These are phyloP conservation scores for Verruconis gallopava DNA, from an alignment of 2,329 filamentous ascomycete species.

Conservation along the genomic window DNA sequence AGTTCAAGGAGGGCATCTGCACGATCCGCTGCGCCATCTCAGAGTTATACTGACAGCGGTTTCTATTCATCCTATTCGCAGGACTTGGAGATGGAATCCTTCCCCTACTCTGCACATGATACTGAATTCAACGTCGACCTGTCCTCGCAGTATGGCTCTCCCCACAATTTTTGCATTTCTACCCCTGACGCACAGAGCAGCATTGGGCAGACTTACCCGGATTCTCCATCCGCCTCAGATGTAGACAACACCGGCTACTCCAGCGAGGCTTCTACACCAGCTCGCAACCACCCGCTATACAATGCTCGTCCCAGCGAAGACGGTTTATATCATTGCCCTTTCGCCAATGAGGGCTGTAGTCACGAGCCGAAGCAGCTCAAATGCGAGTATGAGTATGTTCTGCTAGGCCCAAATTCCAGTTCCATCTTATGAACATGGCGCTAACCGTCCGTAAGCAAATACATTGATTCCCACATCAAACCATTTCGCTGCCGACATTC, in stretches of 20 bases:
- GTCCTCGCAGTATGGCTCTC: not conserved
- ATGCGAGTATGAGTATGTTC: constrained; percentile 92
- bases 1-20: not conserved
- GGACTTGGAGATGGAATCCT: not conserved
- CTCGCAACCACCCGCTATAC: constrained; percentile 52
- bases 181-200: constrained; percentile 4
- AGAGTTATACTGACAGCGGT: not conserved
- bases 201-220: not conserved
- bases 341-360: constrained; percentile 64
- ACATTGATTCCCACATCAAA: constrained; percentile 91
- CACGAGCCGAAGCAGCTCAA: constrained; percentile 94
- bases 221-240: not conserved
- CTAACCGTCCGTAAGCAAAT: too few relatives aligned
- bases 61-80: not conserved
- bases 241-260: constrained; percentile 4
- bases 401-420: too few relatives aligned
- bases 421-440: too few relatives aligned
- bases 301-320: constrained; percentile 52
- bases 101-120: not conserved
- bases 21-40: not conserved
- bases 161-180: too few relatives aligned
- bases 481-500: constrained; percentile 87
- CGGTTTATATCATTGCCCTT: constrained; percentile 89
- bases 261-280: constrained; percentile 19
- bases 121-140: not conserved